These are phyloP conservation scores for Aspergillus aculeatus DNA, from an alignment of 2,329 filamentous ascomycete species.

Conservation along the genomic window DNA sequence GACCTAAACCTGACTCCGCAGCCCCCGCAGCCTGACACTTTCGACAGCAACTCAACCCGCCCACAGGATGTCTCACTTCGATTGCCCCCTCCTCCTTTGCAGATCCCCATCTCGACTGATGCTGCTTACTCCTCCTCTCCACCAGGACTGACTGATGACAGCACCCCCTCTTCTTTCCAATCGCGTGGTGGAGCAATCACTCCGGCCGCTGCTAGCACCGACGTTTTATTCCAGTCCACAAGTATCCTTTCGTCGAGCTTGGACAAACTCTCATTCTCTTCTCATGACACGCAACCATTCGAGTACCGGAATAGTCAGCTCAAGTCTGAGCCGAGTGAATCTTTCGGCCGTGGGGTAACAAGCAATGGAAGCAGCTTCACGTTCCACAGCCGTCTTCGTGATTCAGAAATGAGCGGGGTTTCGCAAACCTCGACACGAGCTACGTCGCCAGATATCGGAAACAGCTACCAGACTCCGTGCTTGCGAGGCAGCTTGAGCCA, in stretches of 20 bases:
- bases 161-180: slow-evolving; percentile 42
- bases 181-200: slow-evolving; percentile 42
- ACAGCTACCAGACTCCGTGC: slow-evolving; percentile 58
- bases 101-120: slow-evolving; percentile 39
- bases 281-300: slow-evolving; percentile 8
- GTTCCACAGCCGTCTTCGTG: slow-evolving; percentile 68
- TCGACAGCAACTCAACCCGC: slow-evolving; percentile 17
- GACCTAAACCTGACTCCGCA: slow-evolving; percentile 23
- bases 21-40: slow-evolving; percentile 17
- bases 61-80: slow-evolving; percentile 37
- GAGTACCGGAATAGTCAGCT: slow-evolving; percentile 29
- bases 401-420: slow-evolving; percentile 75
- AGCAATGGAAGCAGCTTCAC: slow-evolving; percentile 77
- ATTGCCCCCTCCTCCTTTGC: slow-evolving; percentile 47
- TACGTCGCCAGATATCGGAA: slow-evolving; percentile 73
- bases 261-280: slow-evolving; percentile 30
- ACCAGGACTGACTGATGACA: slow-evolving; percentile 37
- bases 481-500: slow-evolving; percentile 68
- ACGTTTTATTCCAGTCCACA: slow-evolving; percentile 28
- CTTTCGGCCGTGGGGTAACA: slow-evolving; percentile 65
- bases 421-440: slow-evolving; percentile 84
- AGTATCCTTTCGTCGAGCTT: slow-evolving; percentile 27
- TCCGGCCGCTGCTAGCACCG: slow-evolving; percentile 29
- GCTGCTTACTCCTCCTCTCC: slow-evolving; percentile 33
- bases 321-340: slow-evolving; percentile 33